Conservation (phyloP, 2,329 filamentous ascomycete species). For the Sclerotinia spermophila region DNA sequence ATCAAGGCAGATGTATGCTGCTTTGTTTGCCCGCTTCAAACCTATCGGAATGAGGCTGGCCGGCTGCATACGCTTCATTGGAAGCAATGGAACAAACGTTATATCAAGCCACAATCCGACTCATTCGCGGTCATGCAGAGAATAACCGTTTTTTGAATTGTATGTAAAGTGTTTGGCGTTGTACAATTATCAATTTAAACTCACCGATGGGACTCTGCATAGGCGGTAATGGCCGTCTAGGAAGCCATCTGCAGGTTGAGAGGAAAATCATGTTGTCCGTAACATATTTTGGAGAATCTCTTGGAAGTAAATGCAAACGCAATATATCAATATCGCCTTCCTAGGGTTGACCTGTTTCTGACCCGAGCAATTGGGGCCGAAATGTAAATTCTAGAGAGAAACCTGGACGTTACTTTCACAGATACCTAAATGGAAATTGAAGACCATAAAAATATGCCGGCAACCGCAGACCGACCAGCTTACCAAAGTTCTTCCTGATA, state of each 20-base stretch:
- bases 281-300: neutral
- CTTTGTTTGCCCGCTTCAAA: neutral
- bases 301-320: neutral
- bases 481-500: neutral
- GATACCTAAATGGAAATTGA: neutral
- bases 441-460: constrained; percentile 1
- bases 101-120: neutral
- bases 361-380: neutral
- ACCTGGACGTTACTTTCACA: neutral
- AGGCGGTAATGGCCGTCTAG: neutral
- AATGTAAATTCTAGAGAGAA: neutral
- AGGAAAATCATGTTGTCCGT: neutral
- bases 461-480: constrained; percentile 9
- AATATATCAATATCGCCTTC: neutral
- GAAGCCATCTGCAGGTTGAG: constrained; percentile 3
- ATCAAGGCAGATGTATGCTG: neutral
- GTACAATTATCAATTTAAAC: constrained; percentile 10
- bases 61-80: constrained; percentile 1
- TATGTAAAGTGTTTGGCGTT: constrained; percentile 1
- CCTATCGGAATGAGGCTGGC: constrained; percentile 9
- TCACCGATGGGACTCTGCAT: constrained; percentile 7
- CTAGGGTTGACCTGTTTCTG: neutral
- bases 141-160: neutral
- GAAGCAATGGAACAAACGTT: neutral
- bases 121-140: neutral